phyloP scores from a whole-genome alignment of 495 filamentous ascomycete species.

The Penicillium soppii region DNA sequence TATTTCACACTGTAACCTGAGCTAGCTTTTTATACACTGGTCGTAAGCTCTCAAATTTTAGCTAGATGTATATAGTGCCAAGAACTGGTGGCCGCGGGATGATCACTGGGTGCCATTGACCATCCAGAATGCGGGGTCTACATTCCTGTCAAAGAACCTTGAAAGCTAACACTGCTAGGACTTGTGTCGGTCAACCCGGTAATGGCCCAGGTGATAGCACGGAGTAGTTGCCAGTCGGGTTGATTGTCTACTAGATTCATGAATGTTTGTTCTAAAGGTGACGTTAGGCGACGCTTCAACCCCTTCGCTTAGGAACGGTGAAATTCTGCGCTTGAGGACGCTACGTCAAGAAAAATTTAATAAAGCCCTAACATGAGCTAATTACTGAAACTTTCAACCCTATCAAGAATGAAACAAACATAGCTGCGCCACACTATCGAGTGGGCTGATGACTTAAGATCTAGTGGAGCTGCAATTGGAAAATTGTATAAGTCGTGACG shows the following conservation, averaged over 20 bases:
- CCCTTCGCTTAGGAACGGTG: background rate
- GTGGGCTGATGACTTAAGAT: constrained; percentile 15
- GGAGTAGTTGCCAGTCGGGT: too few species aligned
- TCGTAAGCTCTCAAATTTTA: too few species aligned
- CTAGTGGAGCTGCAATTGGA: constrained; percentile 5
- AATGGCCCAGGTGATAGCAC: background rate
- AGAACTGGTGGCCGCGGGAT: constrained; percentile 17
- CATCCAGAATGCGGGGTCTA: constrained; percentile 21
- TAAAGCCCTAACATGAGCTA: background rate
- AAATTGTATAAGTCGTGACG: constrained; percentile 22
- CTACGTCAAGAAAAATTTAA: background rate
- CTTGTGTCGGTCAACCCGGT: background rate
- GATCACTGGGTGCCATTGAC: background rate
- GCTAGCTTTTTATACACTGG: too few species aligned
- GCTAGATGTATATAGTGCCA: too few species aligned
- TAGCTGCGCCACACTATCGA: constrained; percentile 17
- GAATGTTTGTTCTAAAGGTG: background rate
- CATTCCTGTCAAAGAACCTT: background rate
- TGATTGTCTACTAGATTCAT: background rate
- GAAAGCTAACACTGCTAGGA: background rate
- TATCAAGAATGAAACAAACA: background rate
- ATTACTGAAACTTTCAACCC: constrained; percentile 2
- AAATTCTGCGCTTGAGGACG: background rate
- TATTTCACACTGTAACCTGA: background rate
- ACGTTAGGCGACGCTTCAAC: background rate